Base-by-base conservation (phyloP, 2,329 filamentous ascomycete genomes). In the Calonectria montana region DNA sequence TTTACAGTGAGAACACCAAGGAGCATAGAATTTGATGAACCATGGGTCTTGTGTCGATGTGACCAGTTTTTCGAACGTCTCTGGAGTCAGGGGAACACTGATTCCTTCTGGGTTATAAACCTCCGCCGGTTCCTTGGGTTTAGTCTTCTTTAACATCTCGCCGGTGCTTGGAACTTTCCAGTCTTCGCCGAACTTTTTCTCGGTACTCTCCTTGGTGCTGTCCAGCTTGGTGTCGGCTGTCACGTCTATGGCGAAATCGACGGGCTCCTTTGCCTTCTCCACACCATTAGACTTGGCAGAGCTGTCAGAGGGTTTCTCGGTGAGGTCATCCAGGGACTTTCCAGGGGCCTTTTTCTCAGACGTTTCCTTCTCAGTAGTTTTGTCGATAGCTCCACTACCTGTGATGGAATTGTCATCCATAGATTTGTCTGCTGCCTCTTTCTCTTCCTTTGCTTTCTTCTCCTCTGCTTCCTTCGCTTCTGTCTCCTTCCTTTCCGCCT, bases 21-120 rank as follows among this genome's bases (percentile, higher is more conserved):
- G 97, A 21, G 95, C 96, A 82, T 98, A 98, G 82, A 99, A 98
- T 84, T 99, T 99, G 88, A 99, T 92, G 81, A 99, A 98, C 97
- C 97, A 99, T 7, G 96, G 93, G 74, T 98, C 95, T 74, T 94
- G 91, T 0, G 95, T 95, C 82, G 92, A 94, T 3, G 95, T 97
- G 57, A 99, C 96, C 43, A 93, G 87, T 70, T 90, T 91, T 81
- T 97, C 93, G 86, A 99, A 99, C 74, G 88, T 94, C 81, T 98
- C 95, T 0, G 94, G 92, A 2, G 92, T 95, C 65, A 99, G 88
- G 8, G 92, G 84, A 39, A 95, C 87, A 8, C 95, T 97, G 18
- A 89, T 86, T 8, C 97, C 97, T 47, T 92, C 88, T 4, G 91
- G 89, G 76, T 99, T 98, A 25, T 94, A 91, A 12, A 88, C 90